Percentiles rank a stretch among this genome's conserved stretches.
Evolutionary conservation across 768 basidiomycete species (phyloP).

Genomic region (Agrocybe praecox): DNA sequence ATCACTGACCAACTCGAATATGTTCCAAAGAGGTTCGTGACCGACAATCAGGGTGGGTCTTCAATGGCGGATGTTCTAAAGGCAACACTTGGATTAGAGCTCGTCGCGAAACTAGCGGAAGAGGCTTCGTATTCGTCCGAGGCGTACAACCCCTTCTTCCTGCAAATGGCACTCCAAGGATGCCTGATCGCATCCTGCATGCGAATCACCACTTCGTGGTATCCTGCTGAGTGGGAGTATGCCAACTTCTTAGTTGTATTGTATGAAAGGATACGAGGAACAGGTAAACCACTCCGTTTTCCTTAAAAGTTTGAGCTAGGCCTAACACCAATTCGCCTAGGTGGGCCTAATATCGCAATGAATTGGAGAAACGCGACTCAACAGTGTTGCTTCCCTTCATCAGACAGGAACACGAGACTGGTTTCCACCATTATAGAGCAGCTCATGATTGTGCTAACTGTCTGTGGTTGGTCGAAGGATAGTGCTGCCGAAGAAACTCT

Average conservation of each 20-base stretch:
- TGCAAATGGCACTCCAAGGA: constrained; percentile 42
- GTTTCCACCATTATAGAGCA: constrained; percentile 21
- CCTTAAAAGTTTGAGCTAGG: neutral
- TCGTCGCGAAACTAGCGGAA: constrained; percentile 29
- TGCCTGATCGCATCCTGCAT: constrained; percentile 39
- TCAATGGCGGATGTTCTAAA: constrained; percentile 28
- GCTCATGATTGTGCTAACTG: constrained; percentile 23
- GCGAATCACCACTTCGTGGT: constrained; percentile 44
- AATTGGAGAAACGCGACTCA: constrained; percentile 26
- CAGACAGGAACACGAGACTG: constrained; percentile 25
- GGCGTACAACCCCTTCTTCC: constrained; percentile 32
- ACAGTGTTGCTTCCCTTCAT: constrained; percentile 21
- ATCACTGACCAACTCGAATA: constrained; percentile 39
- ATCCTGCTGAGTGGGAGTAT: constrained; percentile 44
- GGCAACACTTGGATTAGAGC: constrained; percentile 33
- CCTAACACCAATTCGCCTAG: constrained; percentile 15
- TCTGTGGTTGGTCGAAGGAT: constrained; percentile 30
- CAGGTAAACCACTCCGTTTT: constrained; percentile 26
- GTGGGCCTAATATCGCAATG: constrained; percentile 22
- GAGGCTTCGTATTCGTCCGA: constrained; percentile 21
- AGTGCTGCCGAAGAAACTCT: constrained; percentile 15
- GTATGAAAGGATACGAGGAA: constrained; percentile 37
- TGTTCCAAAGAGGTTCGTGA: constrained; percentile 26
- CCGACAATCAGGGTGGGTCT: constrained; percentile 15
- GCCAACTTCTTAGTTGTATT: constrained; percentile 37